phyloP scores from a whole-genome alignment of 2,329 filamentous ascomycete species.

The Endothia cerciana region DNA sequence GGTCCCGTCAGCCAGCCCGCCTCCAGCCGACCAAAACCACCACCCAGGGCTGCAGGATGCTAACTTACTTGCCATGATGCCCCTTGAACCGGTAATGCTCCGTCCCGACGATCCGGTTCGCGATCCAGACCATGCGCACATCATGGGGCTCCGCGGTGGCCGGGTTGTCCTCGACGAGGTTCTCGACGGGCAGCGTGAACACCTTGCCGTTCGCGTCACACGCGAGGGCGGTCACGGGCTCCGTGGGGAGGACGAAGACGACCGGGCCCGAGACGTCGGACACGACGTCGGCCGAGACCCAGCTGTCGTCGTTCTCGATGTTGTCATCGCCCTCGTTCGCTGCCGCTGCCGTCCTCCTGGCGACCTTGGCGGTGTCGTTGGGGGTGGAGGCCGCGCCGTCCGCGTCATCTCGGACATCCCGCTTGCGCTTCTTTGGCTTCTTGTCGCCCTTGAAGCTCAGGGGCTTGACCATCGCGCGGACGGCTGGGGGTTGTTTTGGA shows the following conservation, averaged over 20 bases:
- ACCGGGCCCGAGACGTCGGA: slow-evolving; percentile 81
- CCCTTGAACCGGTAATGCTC: slow-evolving; percentile 86
- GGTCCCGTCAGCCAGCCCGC: neutral
- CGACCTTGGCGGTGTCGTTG: slow-evolving; percentile 49
- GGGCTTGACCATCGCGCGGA: slow-evolving; percentile 75
- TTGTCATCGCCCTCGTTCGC: slow-evolving; percentile 43
- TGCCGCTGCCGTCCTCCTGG: slow-evolving; percentile 36
- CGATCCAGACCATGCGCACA: slow-evolving; percentile 94
- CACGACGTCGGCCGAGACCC: slow-evolving; percentile 81
- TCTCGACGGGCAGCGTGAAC: slow-evolving; percentile 81
- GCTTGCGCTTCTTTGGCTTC: slow-evolving; percentile 66
- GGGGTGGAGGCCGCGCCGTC: slow-evolving; percentile 66
- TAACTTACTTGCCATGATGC: slow-evolving; percentile 75
- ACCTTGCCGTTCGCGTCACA: slow-evolving; percentile 87
- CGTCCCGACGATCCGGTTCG: slow-evolving; percentile 79
- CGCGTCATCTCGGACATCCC: slow-evolving; percentile 26
- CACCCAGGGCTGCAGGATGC: neutral
- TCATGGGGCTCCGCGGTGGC: slow-evolving; percentile 92
- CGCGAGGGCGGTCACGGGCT: slow-evolving; percentile 73
- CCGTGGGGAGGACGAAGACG: slow-evolving; percentile 79
- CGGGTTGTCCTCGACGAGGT: slow-evolving; percentile 82
- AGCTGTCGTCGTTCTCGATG: slow-evolving; percentile 74
- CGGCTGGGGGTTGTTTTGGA: slow-evolving; percentile 3
- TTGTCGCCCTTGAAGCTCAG: slow-evolving; percentile 97
- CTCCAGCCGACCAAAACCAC: too few relatives aligned